Conservation (phyloP, 2,329 filamentous ascomycete species). For the Keithomyces neogunnii region DNA sequence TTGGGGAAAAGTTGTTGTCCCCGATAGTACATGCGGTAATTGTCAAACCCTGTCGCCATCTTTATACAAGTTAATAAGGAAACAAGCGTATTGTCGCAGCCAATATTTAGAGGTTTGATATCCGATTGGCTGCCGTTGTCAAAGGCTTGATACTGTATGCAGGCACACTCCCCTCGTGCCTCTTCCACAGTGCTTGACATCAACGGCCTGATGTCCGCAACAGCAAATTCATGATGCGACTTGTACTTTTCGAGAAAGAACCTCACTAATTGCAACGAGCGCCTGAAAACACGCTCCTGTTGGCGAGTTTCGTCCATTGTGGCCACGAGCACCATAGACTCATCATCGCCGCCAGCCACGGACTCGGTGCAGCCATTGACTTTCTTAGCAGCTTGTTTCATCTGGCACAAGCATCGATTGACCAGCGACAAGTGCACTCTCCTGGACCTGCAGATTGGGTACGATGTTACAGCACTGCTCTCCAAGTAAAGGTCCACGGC, state of each 20-base stretch:
- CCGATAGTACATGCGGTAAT: conserved; percentile 63
- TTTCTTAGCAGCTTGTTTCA: conserved; percentile 50
- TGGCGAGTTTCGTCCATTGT: conserved; percentile 39
- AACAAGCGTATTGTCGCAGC: conserved; percentile 60
- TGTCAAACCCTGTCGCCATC: conserved; percentile 65
- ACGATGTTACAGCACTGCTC: conserved; percentile 39
- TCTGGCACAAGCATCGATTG: conserved; percentile 61
- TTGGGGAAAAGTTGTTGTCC: conserved; percentile 57
- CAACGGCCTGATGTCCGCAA: conserved; percentile 46
- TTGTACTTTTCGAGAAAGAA: conserved; percentile 60
- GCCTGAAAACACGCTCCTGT: conserved; percentile 52
- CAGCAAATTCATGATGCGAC: conserved; percentile 49
- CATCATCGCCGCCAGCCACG: conserved; percentile 35
- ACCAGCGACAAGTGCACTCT: conserved; percentile 62
- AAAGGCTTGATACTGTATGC: conserved; percentile 68
- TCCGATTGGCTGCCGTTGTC: conserved; percentile 51
- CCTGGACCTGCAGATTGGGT: conserved; percentile 41
- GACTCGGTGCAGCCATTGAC: conserved; percentile 42
- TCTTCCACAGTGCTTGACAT: conserved; percentile 42
- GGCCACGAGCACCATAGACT: conserved; percentile 42
- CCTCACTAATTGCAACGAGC: conserved; percentile 60
- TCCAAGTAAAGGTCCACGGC: conserved; percentile 64
- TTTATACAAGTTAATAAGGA: conserved; percentile 61
- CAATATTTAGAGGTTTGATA: conserved; percentile 56
- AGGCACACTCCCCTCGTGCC: conserved; percentile 54